phyloP scores from a whole-genome alignment of 495 filamentous ascomycete species.

The Sabuloglossum arenarium region DNA sequence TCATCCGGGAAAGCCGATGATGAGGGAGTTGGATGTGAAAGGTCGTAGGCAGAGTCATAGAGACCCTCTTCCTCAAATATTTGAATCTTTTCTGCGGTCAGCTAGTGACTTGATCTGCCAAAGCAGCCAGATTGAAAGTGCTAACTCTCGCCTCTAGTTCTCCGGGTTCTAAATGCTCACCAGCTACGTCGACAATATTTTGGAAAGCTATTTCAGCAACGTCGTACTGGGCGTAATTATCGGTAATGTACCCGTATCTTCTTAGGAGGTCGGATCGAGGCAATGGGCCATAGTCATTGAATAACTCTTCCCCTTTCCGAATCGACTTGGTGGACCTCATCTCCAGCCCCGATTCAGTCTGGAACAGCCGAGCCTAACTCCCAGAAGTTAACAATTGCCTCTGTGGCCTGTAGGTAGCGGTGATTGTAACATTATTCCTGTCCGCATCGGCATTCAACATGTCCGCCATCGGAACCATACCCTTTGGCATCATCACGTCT shows the following conservation, averaged over 20 bases:
- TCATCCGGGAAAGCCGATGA: slow-evolving; percentile 24
- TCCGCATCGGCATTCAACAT: slow-evolving; percentile 81
- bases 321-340: slow-evolving; percentile 50
- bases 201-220: slow-evolving; percentile 54
- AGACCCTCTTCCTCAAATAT: slow-evolving; percentile 29
- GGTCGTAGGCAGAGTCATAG: slow-evolving; percentile 33
- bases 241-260: slow-evolving; percentile 74
- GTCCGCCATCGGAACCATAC: slow-evolving; percentile 86
- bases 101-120: slow-evolving; percentile 1
- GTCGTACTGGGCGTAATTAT: slow-evolving; percentile 54
- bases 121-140: background rate
- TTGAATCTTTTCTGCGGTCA: slow-evolving; percentile 15
- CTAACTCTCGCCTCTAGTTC: slow-evolving; percentile 3
- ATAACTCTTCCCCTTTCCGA: slow-evolving; percentile 50
- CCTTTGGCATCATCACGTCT: slow-evolving; percentile 39
- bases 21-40: slow-evolving; percentile 20
- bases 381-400: slow-evolving; percentile 15
- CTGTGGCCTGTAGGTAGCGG: slow-evolving; percentile 2
- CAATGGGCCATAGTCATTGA: slow-evolving; percentile 81
- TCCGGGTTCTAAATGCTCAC: slow-evolving; percentile 20
- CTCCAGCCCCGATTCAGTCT: slow-evolving; percentile 38
- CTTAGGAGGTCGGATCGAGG: slow-evolving; percentile 65
- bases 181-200: slow-evolving; percentile 28
- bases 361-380: slow-evolving; percentile 40
- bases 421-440: slow-evolving; percentile 42